These are phyloP conservation scores for Cladosporium sp. DNA, from an alignment of 2,329 filamentous ascomycete genomes.

Conservation along the genomic window DNA sequence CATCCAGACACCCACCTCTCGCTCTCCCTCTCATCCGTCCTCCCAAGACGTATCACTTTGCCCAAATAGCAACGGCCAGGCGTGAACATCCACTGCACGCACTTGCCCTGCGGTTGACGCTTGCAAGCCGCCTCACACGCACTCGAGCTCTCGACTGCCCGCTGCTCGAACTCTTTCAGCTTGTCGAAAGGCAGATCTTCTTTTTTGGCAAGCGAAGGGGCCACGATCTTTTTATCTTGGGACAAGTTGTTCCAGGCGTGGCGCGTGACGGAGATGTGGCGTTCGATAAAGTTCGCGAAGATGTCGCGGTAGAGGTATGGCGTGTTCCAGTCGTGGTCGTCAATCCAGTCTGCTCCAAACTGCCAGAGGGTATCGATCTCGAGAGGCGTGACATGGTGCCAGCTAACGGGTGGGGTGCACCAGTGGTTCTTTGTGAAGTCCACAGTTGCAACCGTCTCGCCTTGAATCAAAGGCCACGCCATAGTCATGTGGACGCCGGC, in stretches of 20 bases:
- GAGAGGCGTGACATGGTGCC: conserved; percentile 38
- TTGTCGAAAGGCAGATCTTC: conserved; percentile 30
- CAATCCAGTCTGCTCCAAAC: conserved; percentile 37
- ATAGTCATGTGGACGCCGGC: conserved; percentile 48
- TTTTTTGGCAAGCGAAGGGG: conserved; percentile 23
- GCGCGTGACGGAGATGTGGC: conserved; percentile 35
- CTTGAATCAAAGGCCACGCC: conserved; percentile 49
- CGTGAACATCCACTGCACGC: conserved; percentile 41
- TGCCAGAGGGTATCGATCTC: conserved; percentile 32
- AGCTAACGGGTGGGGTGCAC: conserved; percentile 47
- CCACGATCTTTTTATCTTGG: conserved; percentile 33
- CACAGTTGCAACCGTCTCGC: conserved; percentile 45
- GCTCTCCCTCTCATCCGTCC: conserved; percentile 34
- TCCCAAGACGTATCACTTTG: conserved; percentile 36
- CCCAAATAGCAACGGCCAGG: conserved; percentile 39
- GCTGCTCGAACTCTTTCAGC: conserved; percentile 32
- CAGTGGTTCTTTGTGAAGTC: conserved; percentile 48
- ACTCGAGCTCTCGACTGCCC: conserved; percentile 31
- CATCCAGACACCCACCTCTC: conserved; percentile 39
- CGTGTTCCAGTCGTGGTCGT: conserved; percentile 35
- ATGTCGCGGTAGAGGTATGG: conserved; percentile 39
- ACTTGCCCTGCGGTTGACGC: conserved; percentile 28
- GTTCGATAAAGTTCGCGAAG: conserved; percentile 37
- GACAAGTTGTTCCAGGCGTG: conserved; percentile 40
- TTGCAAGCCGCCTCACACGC: conserved; percentile 37